Evolutionary conservation across 805 yeast genomes (phyloP), one percentile per base, ranked within the genome.

Genomic region (Candida awuae): DNA sequence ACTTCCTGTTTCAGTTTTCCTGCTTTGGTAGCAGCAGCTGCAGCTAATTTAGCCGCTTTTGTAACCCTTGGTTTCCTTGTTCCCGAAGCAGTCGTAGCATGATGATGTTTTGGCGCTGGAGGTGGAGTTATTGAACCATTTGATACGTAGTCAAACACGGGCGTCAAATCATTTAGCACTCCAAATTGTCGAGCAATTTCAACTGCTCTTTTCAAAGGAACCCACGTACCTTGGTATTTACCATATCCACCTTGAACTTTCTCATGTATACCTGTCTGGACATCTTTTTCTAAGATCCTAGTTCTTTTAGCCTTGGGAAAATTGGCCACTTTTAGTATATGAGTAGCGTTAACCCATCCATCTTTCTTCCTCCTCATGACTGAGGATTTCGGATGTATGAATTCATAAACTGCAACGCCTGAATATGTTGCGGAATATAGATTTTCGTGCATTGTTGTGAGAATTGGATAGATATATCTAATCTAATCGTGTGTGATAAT

Each of bases 171-270:
- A 4, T 73, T 81, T 44, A 67, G 65, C 4, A 84, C 94, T 1
- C 71, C 77, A 48, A 75, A 77, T 50, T 75, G 77, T 35, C 66
- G 65, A 1, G 90, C 85, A 40, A 85, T 71, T 45, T 71, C 74
- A 19, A 66, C 61, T 1, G 95, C 97, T 35, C 84, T 75, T 6
- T 70, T 76, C 45, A 84, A 61, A 0, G 97, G 97, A 8, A 88
- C 88, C 96, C 96, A 88, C 2, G 97, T 88, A 14, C 96, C 97
- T 60, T 90, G 97, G 60, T 87, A 90, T 55, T 88, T 80, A 38
- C 97, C 97, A 57, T 87, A 88, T 3, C 97, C 97, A 45, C 97
- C 97, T 60, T 88, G 97, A 17, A 88, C 86, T 58, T 90, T 90
- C 53, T 88, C 96, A 58, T 88, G 97, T 15, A 68, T 62, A 5